These are phyloP conservation scores for Podospora australis DNA, from an alignment of 495 filamentous ascomycete species.

Conservation along the genomic window DNA sequence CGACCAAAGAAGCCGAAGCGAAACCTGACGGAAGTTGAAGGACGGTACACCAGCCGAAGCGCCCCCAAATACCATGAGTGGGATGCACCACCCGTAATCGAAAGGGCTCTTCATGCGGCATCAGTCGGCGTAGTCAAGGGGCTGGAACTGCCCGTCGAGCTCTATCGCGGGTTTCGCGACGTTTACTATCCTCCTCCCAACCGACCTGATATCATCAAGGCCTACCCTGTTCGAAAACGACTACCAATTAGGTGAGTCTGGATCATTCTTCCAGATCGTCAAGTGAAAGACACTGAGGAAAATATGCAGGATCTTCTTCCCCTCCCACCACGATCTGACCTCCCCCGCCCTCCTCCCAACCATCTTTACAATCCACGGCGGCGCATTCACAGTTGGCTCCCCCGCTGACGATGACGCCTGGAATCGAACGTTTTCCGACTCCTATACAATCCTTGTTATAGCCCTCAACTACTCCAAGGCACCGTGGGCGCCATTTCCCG, in stretches of 20 bases:
- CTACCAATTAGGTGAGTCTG: constrained; percentile 31
- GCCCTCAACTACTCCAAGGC: constrained; percentile 35
- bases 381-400: constrained; percentile 30
- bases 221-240: constrained; percentile 23
- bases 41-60: constrained; percentile 1
- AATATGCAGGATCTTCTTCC: constrained; percentile 30
- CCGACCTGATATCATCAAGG: constrained; percentile 27
- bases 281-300: no score
- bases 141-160: constrained; percentile 14
- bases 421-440: constrained; percentile 31
- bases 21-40: neutral
- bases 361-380: constrained; percentile 34
- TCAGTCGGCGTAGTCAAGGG: constrained; percentile 21
- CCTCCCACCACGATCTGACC: constrained; percentile 26
- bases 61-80: constrained; percentile 14
- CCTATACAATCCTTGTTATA: constrained; percentile 26
- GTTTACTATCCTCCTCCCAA: constrained; percentile 21
- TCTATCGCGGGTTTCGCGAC: constrained; percentile 20
- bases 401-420: constrained; percentile 31
- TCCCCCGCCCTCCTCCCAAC: constrained; percentile 25
- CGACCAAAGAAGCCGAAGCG: neutral
- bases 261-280: neutral
- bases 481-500: constrained; percentile 27
- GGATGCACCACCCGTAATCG: constrained; percentile 22
- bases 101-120: constrained; percentile 21